Percentiles rank a stretch among this genome's conserved stretches.
These are phyloP conservation scores for Diaporthe sp. DNA, from an alignment of 2,329 filamentous ascomycete genomes.

Conservation along the genomic window DNA sequence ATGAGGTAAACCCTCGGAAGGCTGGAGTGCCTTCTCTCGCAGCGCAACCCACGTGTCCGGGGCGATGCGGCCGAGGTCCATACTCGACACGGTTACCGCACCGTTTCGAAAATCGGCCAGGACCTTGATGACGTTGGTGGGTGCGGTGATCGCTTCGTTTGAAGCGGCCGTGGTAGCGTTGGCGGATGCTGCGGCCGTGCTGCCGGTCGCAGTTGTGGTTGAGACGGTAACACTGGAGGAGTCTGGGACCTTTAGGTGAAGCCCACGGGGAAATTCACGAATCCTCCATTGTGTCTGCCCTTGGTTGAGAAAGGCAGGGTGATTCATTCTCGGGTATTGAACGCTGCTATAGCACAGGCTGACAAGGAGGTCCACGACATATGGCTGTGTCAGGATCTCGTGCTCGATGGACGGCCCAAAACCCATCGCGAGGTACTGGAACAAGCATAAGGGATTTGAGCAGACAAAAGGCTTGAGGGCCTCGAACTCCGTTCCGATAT, in stretches of 20 bases:
- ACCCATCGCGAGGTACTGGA: slow-evolving; percentile 89
- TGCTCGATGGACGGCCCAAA: slow-evolving; percentile 89
- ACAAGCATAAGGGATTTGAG: slow-evolving; percentile 80
- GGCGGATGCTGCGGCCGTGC: background rate
- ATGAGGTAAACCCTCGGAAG: too few relatives aligned
- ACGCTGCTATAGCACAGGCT: slow-evolving; percentile 82
- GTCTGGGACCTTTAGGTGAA: slow-evolving; percentile 53
- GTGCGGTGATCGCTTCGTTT: background rate
- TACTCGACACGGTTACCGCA: background rate
- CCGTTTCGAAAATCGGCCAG: slow-evolving; percentile 17
- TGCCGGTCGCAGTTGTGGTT: background rate
- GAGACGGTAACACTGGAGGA: background rate
- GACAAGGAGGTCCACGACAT: slow-evolving; percentile 86
- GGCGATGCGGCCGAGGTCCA: background rate
- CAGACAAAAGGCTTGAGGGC: slow-evolving; percentile 87
- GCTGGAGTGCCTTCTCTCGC: background rate
- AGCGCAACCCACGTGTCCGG: slow-evolving; percentile 34
- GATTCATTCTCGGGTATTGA: slow-evolving; percentile 20
- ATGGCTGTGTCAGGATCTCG: slow-evolving; percentile 83
- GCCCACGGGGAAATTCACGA: slow-evolving; percentile 60
- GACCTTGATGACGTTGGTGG: slow-evolving; percentile 37
- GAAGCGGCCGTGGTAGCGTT: background rate
- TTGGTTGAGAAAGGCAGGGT: background rate
- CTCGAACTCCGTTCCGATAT: slow-evolving; percentile 74
- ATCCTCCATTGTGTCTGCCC: slow-evolving; percentile 48